Conservation (phyloP, 306 rosid genomes). For the Trichosanthes truncata region DNA sequence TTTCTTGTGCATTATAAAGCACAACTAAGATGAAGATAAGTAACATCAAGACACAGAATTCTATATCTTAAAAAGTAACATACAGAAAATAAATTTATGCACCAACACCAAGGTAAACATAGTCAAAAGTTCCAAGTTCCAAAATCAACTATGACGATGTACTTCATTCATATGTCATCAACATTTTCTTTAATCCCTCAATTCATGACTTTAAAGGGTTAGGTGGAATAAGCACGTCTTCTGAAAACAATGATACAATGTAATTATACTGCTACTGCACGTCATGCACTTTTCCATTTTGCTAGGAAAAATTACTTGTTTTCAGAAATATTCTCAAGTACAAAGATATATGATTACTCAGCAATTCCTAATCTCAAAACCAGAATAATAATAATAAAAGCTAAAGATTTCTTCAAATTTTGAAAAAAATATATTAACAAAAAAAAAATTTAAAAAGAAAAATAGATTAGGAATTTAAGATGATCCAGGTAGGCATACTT, state of each 20-base stretch:
- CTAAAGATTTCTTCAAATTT: neutral
- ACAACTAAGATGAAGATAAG: neutral
- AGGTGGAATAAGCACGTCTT: neutral
- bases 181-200: neutral
- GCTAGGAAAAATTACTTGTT: neutral
- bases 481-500: neutral
- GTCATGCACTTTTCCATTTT: neutral
- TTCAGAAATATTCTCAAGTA: neutral
- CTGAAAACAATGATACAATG: neutral
- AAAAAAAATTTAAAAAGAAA: neutral
- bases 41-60: neutral
- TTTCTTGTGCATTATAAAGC: neutral
- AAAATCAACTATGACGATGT: neutral
- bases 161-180: neutral
- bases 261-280: neutral
- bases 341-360: neutral
- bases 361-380: neutral
- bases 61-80: neutral
- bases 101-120: neutral
- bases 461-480: neutral
- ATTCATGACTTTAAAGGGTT: neutral
- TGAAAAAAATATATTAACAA: too few relatives aligned
- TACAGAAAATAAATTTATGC: neutral
- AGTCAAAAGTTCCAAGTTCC: neutral
- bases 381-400: neutral